These are phyloP conservation scores for Phaeosphaeria sp. DNA, from an alignment of 2,329 filamentous ascomycete genomes.

Conservation along the genomic window DNA sequence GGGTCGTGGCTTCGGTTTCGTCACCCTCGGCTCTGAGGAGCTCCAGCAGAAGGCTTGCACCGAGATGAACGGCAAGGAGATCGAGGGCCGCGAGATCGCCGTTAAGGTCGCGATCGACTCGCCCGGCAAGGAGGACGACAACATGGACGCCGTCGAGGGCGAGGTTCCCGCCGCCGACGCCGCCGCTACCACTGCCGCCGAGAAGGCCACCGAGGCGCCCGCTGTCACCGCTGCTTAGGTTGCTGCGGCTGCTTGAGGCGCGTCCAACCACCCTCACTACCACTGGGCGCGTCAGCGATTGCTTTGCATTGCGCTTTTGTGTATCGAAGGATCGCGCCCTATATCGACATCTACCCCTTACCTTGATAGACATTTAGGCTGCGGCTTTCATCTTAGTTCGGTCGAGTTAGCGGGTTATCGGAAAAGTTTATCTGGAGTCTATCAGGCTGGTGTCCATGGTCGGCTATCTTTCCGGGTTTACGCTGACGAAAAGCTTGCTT, in stretches of 20 bases:
- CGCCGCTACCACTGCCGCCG: slow-evolving; percentile 25
- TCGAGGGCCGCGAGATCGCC: slow-evolving; percentile 97
- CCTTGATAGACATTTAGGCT: slow-evolving; percentile 39
- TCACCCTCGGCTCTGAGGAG: slow-evolving; percentile 93
- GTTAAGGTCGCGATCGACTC: slow-evolving; percentile 99
- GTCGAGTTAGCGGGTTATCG: slow-evolving; percentile 29
- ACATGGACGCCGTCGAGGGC: slow-evolving; percentile 56
- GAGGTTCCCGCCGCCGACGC: slow-evolving; percentile 43
- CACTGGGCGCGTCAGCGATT: slow-evolving; percentile 21
- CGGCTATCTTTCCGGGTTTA: slow-evolving; percentile 29
- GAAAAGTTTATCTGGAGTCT: slow-evolving; percentile 44
- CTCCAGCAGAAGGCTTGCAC: slow-evolving; percentile 94
- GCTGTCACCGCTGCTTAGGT: slow-evolving; percentile 45
- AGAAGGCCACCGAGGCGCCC: slow-evolving; percentile 30
- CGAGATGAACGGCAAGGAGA: slow-evolving; percentile 99
- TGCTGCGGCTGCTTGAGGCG: slow-evolving; percentile 27
- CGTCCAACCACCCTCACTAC: slow-evolving; percentile 11
- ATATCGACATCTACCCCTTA: slow-evolving; percentile 36
- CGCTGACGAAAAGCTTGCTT: slow-evolving; percentile 31
- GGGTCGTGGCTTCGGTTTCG: slow-evolving; percentile 98
- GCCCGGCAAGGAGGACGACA: slow-evolving; percentile 96
- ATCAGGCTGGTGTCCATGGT: slow-evolving; percentile 39
- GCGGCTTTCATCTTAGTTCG: slow-evolving; percentile 39
- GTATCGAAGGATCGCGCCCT: slow-evolving; percentile 25
- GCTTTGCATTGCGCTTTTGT: slow-evolving; percentile 34